These are phyloP conservation scores for Phaeosphaeria sp. DNA, from an alignment of 2,329 filamentous ascomycete genomes.

Conservation along the genomic window DNA sequence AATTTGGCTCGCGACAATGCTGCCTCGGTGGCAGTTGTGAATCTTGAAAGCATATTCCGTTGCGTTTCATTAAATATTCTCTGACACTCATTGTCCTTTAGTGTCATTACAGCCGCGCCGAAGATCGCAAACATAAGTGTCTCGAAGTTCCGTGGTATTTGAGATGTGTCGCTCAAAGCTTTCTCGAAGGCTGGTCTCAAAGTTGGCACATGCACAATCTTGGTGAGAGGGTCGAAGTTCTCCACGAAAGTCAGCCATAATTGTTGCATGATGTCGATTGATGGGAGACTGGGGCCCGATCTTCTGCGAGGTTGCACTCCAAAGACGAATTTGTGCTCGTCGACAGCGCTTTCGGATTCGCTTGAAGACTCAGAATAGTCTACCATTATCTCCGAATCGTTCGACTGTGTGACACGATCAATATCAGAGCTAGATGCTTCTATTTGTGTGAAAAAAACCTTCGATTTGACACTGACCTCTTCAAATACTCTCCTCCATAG, in stretches of 20 bases:
- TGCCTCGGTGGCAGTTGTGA: slow-evolving; percentile 7
- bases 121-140: slow-evolving; percentile 46
- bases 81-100: slow-evolving; percentile 62
- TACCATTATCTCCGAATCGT: slow-evolving; percentile 47
- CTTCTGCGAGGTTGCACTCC: slow-evolving; percentile 46
- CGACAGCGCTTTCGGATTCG: slow-evolving; percentile 61
- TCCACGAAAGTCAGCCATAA: slow-evolving; percentile 75
- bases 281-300: slow-evolving; percentile 65
- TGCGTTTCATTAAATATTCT: slow-evolving; percentile 61
- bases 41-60: slow-evolving; percentile 62
- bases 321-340: slow-evolving; percentile 56
- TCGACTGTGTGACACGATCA: neutral
- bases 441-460: no score
- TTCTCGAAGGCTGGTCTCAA: slow-evolving; percentile 66
- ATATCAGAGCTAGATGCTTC: neutral
- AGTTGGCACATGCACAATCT: slow-evolving; percentile 18
- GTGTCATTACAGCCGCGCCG: slow-evolving; percentile 47
- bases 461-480: slow-evolving; percentile 59
- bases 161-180: slow-evolving; percentile 61
- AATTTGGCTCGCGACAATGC: slow-evolving; percentile 15
- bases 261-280: slow-evolving; percentile 67
- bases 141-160: slow-evolving; percentile 63
- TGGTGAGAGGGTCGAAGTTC: slow-evolving; percentile 17
- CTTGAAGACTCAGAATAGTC: slow-evolving; percentile 65
- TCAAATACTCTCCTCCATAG: slow-evolving; percentile 76